phyloP scores from a whole-genome alignment of 306 rosid species.

The Vachellia pachyceras region DNA sequence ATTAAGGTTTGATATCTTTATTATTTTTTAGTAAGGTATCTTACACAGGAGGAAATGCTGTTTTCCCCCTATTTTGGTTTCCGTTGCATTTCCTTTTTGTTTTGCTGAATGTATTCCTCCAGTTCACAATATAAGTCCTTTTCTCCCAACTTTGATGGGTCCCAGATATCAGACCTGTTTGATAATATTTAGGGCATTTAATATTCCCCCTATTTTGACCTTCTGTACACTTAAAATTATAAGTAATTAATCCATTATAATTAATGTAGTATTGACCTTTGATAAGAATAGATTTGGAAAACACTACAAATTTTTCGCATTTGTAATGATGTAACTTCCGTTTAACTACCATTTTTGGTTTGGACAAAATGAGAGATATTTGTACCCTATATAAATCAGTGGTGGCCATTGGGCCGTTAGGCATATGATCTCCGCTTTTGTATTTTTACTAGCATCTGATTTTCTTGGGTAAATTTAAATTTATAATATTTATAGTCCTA shows the following conservation, averaged over 20 bases:
- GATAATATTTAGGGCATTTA: not conserved
- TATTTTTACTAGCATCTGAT: constrained; percentile 13
- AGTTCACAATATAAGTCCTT: not conserved
- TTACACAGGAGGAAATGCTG: constrained; percentile 18
- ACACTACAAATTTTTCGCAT: not conserved
- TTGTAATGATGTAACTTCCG: not conserved
- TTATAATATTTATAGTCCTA: not conserved
- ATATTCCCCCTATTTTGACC: not conserved
- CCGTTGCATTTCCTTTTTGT: constrained; percentile 8
- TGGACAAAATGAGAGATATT: no score
- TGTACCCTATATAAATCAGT: no score
- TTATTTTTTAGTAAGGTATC: constrained; percentile 28
- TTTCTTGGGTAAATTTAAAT: constrained; percentile 16
- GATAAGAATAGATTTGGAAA: not conserved
- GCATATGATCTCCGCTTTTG: no score
- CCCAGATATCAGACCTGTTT: not conserved
- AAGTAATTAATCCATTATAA: not conserved
- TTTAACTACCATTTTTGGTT: no score
- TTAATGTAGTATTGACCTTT: not conserved
- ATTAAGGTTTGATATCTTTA: constrained; percentile 64
- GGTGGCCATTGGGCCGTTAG: no score
- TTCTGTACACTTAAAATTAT: not conserved
- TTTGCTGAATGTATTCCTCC: not conserved
- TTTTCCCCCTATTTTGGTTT: constrained; percentile 23
- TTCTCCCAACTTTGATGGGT: not conserved